Base-by-base conservation (phyloP, 2,329 filamentous ascomycete genomes). In the Aspergillus fumigatus region DNA sequence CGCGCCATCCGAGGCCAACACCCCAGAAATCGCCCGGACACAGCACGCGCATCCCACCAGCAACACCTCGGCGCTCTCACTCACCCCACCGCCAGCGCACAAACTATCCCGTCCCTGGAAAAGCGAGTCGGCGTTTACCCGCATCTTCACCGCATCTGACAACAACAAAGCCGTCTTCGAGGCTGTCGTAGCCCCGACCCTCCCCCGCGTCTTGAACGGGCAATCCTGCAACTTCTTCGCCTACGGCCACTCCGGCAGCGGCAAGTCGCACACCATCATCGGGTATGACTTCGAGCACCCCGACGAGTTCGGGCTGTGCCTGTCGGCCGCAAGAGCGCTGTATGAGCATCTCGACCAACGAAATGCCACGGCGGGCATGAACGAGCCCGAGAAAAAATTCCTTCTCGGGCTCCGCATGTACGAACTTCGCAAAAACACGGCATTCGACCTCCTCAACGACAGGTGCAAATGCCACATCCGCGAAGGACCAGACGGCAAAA, bases 231-330 rank as follows among this genome's bases (percentile, higher is more conserved):
- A 72, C 51, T 73, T 76, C 62, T 77, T 77, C 56, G 76, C 75
- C 9, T 78, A 78, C 53, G 75, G 75, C 3, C 74, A 77, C 60
- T 75, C 75, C 2, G 73, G 72, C 19, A 77, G 74, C 53, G 75
- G 74, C 0, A 77, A 77, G 57, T 71, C 74, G 1, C 74, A 76
- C 56, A 77, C 74, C 0, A 73, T 76, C 50, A 69, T 80, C 6
- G 77, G 77, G 2, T 78, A 78, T 51, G 70, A 78, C 19, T 73
- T 70, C 48, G 65, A 75, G 5, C 57, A 71, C 2, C 29, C 48
- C 1, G 56, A 70, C 3, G 56, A 74, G 23, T 67, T 76, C 26
- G 76, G 75, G 0, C 54, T 78, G 1, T 76, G 72, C 52, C 60
- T 78, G 4, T 62, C 70, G 0, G 71, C 75, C 2, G 73, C 73